phyloP scores from a whole-genome alignment of 169 alveolate species.

The Babesia sp. region DNA sequence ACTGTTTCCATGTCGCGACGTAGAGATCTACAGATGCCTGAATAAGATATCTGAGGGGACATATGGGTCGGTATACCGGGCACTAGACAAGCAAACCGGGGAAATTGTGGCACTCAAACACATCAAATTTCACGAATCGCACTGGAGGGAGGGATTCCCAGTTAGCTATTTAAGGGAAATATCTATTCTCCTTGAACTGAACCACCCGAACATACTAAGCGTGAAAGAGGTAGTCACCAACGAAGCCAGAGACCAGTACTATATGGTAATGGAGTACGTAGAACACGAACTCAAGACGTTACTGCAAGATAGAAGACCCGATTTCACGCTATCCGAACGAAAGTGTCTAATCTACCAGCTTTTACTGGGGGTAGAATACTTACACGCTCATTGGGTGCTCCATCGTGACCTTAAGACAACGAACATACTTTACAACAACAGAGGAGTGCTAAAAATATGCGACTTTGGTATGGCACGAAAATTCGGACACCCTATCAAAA shows the following conservation, averaged over 20 bases:
- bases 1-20: conserved; percentile 56
- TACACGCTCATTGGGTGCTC: conserved; percentile 87
- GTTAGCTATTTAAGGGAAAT: conserved; percentile 94
- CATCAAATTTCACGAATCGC: conserved; percentile 83
- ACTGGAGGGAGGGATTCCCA: conserved; percentile 92
- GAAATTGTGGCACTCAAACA: conserved; percentile 92
- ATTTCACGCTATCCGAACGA: conserved; percentile 88
- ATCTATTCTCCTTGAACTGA: conserved; percentile 88
- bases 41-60: conserved; percentile 94
- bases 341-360: conserved; percentile 85
- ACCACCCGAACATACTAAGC: conserved; percentile 89
- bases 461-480: conserved; percentile 92
- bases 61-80: conserved; percentile 93
- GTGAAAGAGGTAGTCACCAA: conserved; percentile 90
- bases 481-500: conserved; percentile 84
- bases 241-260: conserved; percentile 76
- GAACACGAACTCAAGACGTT: conserved; percentile 94
- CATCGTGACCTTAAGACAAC: conserved; percentile 90
- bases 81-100: conserved; percentile 87
- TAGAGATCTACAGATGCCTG: conserved; percentile 82
- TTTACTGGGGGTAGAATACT: conserved; percentile 80
- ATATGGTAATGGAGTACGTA: conserved; percentile 93
- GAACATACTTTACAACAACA: conserved; percentile 83
- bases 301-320: conserved; percentile 84
- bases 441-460: conserved; percentile 81